Percentiles rank a stretch among this genome's conserved stretches.
phyloP scores from a whole-genome alignment of 164 flowering plant species.

The Magnolia changhungtana region DNA sequence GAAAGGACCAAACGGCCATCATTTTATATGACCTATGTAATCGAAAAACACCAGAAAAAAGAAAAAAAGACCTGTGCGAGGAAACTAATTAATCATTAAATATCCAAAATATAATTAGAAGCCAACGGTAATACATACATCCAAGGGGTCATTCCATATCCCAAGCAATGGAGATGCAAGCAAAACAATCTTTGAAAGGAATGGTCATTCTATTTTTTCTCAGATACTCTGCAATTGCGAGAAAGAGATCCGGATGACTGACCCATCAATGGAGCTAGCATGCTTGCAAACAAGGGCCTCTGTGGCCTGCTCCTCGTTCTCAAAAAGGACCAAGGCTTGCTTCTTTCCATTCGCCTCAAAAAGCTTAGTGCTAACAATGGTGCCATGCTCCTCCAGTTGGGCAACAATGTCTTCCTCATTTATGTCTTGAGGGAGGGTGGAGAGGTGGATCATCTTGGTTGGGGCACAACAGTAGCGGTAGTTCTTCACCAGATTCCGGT shows the following conservation, averaged over 20 bases:
- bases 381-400: constrained; percentile 89
- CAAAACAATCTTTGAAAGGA: not conserved
- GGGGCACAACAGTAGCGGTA: constrained; percentile 98
- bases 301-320: constrained; percentile 91
- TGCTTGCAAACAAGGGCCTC: constrained; percentile 98
- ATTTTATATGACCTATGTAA: no score
- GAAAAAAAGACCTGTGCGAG: no score
- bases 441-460: constrained; percentile 93
- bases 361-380: constrained; percentile 66
- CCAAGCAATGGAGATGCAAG: not conserved
- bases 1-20: no score
- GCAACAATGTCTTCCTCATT: constrained; percentile 76
- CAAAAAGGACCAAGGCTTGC: constrained; percentile 85
- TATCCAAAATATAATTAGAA: no score
- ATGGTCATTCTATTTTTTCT: not conserved
- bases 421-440: constrained; percentile 76
- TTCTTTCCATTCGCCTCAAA: constrained; percentile 96
- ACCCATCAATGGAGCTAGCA: constrained; percentile 68
- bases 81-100: no score
- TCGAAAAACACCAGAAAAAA: no score
- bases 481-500: constrained; percentile 93
- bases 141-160: not conserved
- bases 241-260: constrained; percentile 80
- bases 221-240: constrained; percentile 83
- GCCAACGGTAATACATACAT: not conserved